Conservation (phyloP, 768 basidiomycete species). For the Phlebiopsis flavidoalba region DNA sequence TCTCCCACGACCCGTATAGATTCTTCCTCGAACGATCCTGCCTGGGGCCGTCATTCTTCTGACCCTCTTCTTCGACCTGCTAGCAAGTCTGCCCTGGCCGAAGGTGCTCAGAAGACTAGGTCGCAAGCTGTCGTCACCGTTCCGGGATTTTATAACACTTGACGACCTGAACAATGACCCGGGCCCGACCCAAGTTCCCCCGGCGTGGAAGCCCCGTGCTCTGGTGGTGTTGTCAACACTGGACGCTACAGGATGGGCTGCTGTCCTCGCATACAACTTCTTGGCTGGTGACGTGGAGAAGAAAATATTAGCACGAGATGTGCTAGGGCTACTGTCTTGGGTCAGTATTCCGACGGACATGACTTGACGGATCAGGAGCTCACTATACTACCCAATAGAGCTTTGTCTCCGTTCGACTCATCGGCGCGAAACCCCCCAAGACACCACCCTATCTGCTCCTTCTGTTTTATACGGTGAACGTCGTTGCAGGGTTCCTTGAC, state of each 20-base stretch:
- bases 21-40: constrained; percentile 8
- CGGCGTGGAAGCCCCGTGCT: constrained; percentile 25
- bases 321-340: constrained; percentile 41
- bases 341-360: constrained; percentile 25
- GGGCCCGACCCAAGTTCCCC: constrained; percentile 21
- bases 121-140: constrained; percentile 27
- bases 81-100: constrained; percentile 1
- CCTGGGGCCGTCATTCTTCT: constrained; percentile 4
- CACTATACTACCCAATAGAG: constrained; percentile 25
- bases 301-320: constrained; percentile 15
- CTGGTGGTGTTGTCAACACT: constrained; percentile 34
- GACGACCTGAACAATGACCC: constrained; percentile 43
- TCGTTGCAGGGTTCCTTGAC: constrained; percentile 31
- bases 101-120: neutral
- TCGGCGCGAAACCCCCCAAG: constrained; percentile 35
- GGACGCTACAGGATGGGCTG: constrained; percentile 37
- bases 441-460: constrained; percentile 53
- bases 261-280: constrained; percentile 12
- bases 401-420: constrained; percentile 37
- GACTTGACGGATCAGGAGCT: neutral
- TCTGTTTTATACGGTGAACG: constrained; percentile 35
- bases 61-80: constrained; percentile 9
- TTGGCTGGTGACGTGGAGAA: neutral
- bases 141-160: constrained; percentile 45
- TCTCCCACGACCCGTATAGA: neutral